These are phyloP conservation scores for Gentiana straminea DNA, from an alignment of 257 asterid genomes.

Conservation along the genomic window DNA sequence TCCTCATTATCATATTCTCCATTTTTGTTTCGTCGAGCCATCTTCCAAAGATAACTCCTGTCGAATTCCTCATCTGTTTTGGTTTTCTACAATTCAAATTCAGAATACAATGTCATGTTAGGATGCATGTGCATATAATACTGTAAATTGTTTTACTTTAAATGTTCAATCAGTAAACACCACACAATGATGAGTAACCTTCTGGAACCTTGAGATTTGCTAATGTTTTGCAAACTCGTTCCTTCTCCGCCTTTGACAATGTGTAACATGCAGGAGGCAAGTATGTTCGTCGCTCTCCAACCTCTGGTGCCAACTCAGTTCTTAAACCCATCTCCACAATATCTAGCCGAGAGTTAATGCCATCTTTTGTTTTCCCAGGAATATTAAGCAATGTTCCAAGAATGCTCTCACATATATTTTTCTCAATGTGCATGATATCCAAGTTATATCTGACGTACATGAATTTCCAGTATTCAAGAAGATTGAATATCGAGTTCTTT, in stretches of 20 bases:
- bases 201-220: background rate
- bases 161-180: too few species aligned
- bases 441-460: background rate
- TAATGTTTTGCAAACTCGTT: background rate
- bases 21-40: too few species aligned
- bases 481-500: background rate
- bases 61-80: too few species aligned
- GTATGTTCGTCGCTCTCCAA: background rate
- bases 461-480: background rate
- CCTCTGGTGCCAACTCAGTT: background rate
- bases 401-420: background rate
- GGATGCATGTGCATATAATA: too few species aligned
- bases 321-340: background rate
- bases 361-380: background rate
- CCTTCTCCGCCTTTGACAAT: too few species aligned
- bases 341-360: background rate
- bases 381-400: background rate
- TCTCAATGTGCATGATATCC: conserved; percentile 2
- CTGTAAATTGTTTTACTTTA: too few species aligned
- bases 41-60: too few species aligned
- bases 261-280: background rate
- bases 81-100: too few species aligned
- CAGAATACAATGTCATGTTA: too few species aligned
- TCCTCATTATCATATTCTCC: too few species aligned
- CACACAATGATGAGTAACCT: background rate